Base-by-base conservation (phyloP, 805 yeast genomes). In the Brettanomyces sp. region DNA sequence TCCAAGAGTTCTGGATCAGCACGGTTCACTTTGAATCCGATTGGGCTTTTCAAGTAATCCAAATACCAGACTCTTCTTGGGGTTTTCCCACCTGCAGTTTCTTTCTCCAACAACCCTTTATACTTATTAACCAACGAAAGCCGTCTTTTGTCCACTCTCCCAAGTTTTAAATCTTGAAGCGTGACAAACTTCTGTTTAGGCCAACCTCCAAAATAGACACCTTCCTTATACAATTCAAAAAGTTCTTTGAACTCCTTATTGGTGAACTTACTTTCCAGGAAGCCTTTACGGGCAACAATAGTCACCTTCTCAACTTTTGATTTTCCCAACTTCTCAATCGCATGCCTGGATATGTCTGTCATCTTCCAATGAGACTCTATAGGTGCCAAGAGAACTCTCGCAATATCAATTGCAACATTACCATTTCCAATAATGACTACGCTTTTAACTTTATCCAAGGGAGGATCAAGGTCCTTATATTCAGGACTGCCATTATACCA, bases 401-500 rank as follows among this genome's bases (percentile, higher is more conserved):
- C 88, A 4, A 93, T 79, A 60, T 93, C 99, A 49, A 93, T 66
- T 0, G 98, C 96, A 14, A 93, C 99, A 59, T 93, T 93, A 41
- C 99, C 99, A 62, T 90, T 91, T 5, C 99, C 99, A n/a, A 93
- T 75, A 32, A 93, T 82, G 0, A 84, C 77, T 1, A 88, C 95
- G 36, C 73, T 69, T 49, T 76, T 73, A 3, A 81, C 80, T 30
- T 73, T 65, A 3, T 72, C 70, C 54, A 91, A 69, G n/a, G 80
- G 79, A 4, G 87, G 84, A 21, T 70, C 63, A 13, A 70, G 59
- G 22, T 64, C 56, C 39, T 67, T 66, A 41, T 68, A 68, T 35
- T 76, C 80, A 0, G 96, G 96, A 54, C 82, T 84, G 0, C 95
- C 95, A 57, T 93, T 93, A 63, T 93, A 93, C 99, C 99, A 93